Percentiles rank a stretch among this genome's conserved stretches.
Conservation (phyloP, 768 basidiomycete genomes). For the Tricholoma sp. region DNA sequence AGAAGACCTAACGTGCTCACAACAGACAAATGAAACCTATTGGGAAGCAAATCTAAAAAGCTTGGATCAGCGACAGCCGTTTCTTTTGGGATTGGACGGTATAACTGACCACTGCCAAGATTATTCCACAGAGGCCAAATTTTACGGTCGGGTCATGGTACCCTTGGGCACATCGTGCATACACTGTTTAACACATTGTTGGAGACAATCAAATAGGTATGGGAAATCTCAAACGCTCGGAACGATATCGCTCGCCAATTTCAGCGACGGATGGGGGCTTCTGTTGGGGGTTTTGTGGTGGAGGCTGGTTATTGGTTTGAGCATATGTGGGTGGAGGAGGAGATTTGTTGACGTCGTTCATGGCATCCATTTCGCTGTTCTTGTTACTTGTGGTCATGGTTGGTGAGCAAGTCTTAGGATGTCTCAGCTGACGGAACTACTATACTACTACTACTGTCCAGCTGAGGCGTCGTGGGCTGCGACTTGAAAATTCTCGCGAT, state of each 20-base stretch:
- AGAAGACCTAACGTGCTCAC: constrained; percentile 1
- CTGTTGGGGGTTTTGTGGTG: background rate
- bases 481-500: too few species aligned
- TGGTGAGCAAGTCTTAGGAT: background rate
- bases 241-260: constrained; percentile 12
- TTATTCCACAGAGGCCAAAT: constrained; percentile 14
- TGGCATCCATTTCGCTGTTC: background rate
- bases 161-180: constrained; percentile 12
- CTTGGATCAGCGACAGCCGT: background rate
- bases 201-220: background rate
- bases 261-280: constrained; percentile 1
- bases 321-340: background rate
- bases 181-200: constrained; percentile 3
- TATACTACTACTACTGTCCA: too few species aligned
- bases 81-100: background rate
- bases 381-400: background rate
- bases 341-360: background rate
- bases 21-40: constrained; percentile 14
- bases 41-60: constrained; percentile 9
- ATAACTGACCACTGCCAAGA: constrained; percentile 12
- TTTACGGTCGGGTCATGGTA: constrained; percentile 7
- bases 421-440: background rate
- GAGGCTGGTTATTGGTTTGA: background rate
- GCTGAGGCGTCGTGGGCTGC: too few species aligned
- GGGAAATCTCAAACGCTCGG: constrained; percentile 6